Percentiles rank a stretch among this genome's conserved stretches.
phyloP scores from a whole-genome alignment of 768 basidiomycete species.

The Boletellus emodensis region DNA sequence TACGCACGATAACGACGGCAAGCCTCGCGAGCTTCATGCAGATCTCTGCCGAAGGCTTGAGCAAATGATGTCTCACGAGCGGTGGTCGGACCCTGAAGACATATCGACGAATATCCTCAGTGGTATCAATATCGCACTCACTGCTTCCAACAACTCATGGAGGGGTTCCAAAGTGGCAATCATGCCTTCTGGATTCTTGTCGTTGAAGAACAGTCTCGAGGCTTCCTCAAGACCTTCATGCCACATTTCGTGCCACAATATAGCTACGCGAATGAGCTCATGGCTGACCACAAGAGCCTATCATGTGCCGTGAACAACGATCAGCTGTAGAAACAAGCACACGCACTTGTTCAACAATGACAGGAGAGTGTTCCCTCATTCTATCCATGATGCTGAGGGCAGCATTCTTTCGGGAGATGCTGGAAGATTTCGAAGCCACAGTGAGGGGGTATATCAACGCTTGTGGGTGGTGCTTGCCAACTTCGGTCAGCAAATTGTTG shows the following conservation, averaged over 20 bases:
- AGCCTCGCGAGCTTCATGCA: slow-evolving; percentile 89
- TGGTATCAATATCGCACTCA: slow-evolving; percentile 30
- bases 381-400: slow-evolving; percentile 85
- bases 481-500: slow-evolving; percentile 80
- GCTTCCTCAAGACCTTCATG: slow-evolving; percentile 98
- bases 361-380: slow-evolving; percentile 87
- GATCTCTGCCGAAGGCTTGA: slow-evolving; percentile 89
- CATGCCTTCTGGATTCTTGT: slow-evolving; percentile 97
- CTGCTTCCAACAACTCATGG: slow-evolving; percentile 88
- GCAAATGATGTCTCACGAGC: slow-evolving; percentile 92
- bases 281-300: slow-evolving; percentile 86
- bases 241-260: slow-evolving; percentile 99
- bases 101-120: slow-evolving; percentile 1
- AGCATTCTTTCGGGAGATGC: slow-evolving; percentile 71
- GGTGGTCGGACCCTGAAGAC: slow-evolving; percentile 80
- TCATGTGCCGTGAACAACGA: slow-evolving; percentile 1
- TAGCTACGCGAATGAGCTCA: slow-evolving; percentile 95
- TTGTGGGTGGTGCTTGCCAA: slow-evolving; percentile 96
- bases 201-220: slow-evolving; percentile 92
- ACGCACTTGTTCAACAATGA: slow-evolving; percentile 79
- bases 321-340: neutral
- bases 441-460: slow-evolving; percentile 94
- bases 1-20: slow-evolving; percentile 81
- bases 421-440: slow-evolving; percentile 95
- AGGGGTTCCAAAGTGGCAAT: slow-evolving; percentile 88